Evolutionary conservation across 192 early-diverging fungal genomes (phyloP).

Genomic region (Dispira parvispora): DNA sequence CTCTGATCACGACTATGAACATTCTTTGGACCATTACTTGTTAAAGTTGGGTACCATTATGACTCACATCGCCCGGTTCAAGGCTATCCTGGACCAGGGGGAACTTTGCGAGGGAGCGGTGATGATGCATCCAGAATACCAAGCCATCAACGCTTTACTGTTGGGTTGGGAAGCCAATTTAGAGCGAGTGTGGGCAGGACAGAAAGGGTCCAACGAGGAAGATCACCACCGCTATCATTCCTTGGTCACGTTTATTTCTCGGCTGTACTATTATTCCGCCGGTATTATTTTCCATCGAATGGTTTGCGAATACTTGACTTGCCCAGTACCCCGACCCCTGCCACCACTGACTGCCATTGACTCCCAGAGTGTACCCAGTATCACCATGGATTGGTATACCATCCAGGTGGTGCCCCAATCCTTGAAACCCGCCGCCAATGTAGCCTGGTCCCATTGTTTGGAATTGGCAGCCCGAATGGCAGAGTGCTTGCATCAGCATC

Average conservation of each 20-base stretch:
- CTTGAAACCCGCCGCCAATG: neutral
- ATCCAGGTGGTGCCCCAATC: neutral
- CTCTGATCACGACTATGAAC: neutral
- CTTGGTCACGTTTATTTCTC: neutral
- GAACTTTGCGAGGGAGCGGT: too few relatives aligned
- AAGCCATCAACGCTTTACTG: constrained; percentile 3
- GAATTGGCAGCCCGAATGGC: neutral
- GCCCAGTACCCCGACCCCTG: neutral
- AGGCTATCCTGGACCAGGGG: too few relatives aligned
- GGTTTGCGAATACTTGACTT: neutral
- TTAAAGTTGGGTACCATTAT: neutral
- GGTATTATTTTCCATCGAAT: constrained; percentile 4
- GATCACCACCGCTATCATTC: neutral
- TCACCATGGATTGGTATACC: neutral
- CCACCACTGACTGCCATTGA: too few relatives aligned
- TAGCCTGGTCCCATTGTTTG: constrained; percentile 4
- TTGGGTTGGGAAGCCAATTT: constrained; percentile 4
- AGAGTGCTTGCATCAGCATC: neutral
- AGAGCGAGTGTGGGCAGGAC: neutral
- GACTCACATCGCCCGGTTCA: neutral
- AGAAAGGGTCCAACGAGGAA: neutral
- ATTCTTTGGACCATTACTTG: neutral
- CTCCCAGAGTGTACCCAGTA: neutral
- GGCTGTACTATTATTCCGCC: neutral
- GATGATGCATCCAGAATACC: neutral